Evolutionary conservation across 345 rosid species (phyloP).

Genomic region (Hevea brasiliensis): DNA sequence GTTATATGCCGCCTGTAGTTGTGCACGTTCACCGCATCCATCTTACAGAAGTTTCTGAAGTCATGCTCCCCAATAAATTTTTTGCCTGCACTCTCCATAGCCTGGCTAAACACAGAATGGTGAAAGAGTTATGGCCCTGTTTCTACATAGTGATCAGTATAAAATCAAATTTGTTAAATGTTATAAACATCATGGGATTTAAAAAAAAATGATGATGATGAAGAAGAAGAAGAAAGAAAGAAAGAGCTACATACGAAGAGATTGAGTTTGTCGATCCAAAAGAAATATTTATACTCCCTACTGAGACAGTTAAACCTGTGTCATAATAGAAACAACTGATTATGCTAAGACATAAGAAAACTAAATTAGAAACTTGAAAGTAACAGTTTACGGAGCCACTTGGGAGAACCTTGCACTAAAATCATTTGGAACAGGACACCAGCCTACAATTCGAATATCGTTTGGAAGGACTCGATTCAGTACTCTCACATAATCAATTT

Average conservation of each 20-base stretch:
- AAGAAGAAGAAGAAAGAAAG: neutral
- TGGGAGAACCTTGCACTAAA: conserved; percentile 82
- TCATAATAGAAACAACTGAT: conserved; percentile 18
- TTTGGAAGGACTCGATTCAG: conserved; percentile 87
- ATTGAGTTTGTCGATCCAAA: conserved; percentile 73
- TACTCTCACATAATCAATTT: conserved; percentile 85
- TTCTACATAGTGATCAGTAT: conserved; percentile 10
- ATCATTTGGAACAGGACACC: conserved; percentile 83
- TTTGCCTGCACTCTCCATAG: conserved; percentile 79
- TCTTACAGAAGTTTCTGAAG: conserved; percentile 92
- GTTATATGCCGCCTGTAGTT: conserved; percentile 60
- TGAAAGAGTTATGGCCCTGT: conserved; percentile 14
- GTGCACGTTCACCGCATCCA: conserved; percentile 92
- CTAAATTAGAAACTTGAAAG: neutral
- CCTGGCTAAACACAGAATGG: conserved; percentile 40
- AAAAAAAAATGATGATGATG: too few species aligned
- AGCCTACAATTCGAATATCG: conserved; percentile 83
- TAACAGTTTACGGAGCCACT: neutral
- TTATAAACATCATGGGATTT: neutral
- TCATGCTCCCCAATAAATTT: conserved; percentile 88
- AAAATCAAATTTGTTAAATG: neutral
- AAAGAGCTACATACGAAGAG: conserved; percentile 38
- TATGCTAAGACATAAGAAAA: conserved; percentile 7
- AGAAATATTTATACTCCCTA: conserved; percentile 81
- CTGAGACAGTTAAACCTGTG: conserved; percentile 84